A percentile compares a stretch with the other conserved stretches of the same genome.
These are phyloP conservation scores for Ogataea methanolica DNA, from an alignment of 805 yeast species.

Conservation along the genomic window DNA sequence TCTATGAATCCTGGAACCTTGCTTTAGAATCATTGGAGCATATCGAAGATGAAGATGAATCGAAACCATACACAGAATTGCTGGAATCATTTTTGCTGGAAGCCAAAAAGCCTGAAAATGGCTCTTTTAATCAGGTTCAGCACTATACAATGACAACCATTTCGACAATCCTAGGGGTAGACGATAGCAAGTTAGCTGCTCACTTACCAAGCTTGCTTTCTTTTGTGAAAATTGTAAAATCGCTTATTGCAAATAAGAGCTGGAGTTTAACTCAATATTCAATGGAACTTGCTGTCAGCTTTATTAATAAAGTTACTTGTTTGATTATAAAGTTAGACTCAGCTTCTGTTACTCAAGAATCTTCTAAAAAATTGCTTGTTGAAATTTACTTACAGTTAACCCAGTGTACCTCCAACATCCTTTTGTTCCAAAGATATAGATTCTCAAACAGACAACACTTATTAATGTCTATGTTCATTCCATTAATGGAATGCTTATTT, in stretches of 20 bases:
- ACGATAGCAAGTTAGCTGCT: not conserved
- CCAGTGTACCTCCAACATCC: conserved; percentile 49
- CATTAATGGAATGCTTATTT: conserved; percentile 46
- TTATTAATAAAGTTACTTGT: conserved; percentile 11
- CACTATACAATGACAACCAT: conserved; percentile 28
- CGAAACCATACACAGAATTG: not conserved
- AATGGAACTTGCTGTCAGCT: conserved; percentile 43
- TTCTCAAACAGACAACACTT: conserved; percentile 72
- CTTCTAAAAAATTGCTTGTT: not conserved
- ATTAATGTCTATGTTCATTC: conserved; percentile 42
- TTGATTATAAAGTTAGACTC: conserved; percentile 1
- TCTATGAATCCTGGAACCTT: conserved; percentile 9
- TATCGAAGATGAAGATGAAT: not conserved
- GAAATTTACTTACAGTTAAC: not conserved
- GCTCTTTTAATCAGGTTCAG: conserved; percentile 3
- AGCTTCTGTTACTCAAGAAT: not conserved
- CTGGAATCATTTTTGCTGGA: conserved; percentile 5
- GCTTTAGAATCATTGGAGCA: not conserved
- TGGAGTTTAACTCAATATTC: conserved; percentile 65
- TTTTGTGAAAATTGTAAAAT: conserved; percentile 33
- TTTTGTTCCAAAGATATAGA: conserved; percentile 66
- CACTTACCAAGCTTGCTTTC: conserved; percentile 3
- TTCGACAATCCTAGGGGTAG: conserved; percentile 21
- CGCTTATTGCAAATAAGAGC: conserved; percentile 41
- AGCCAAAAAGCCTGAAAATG: conserved; percentile 3